Evolutionary conservation across 768 basidiomycete genomes (phyloP).

Genomic region (Hygrocybe punicea): DNA sequence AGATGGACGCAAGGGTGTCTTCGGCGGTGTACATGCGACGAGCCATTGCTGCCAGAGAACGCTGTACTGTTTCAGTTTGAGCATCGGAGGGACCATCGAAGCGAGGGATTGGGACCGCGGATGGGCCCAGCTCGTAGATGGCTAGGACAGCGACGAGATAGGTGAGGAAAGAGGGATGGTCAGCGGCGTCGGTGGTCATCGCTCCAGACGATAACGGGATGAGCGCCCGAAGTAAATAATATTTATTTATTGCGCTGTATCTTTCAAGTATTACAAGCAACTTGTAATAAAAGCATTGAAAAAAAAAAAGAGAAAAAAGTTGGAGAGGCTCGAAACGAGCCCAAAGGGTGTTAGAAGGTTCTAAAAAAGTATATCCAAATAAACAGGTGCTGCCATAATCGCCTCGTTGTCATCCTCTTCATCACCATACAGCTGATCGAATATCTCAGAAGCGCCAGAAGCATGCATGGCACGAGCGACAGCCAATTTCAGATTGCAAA

Average conservation of each 20-base stretch:
- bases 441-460: not conserved
- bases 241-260: too few species aligned
- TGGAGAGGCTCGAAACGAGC: too few species aligned
- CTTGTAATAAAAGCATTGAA: too few species aligned
- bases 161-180: conserved; percentile 35
- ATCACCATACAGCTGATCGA: not conserved
- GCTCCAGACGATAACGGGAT: not conserved
- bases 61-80: conserved; percentile 52
- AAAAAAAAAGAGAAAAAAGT: too few species aligned
- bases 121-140: conserved; percentile 49
- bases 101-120: conserved; percentile 43
- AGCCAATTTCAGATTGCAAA: not conserved
- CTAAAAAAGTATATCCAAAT: too few species aligned
- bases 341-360: too few species aligned
- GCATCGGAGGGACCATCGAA: conserved; percentile 50
- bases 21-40: conserved; percentile 51
- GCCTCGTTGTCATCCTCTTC: not conserved
- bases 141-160: conserved; percentile 55
- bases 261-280: too few species aligned
- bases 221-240: too few species aligned
- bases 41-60: conserved; percentile 45
- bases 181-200: not conserved
- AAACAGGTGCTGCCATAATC: not conserved
- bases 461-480: not conserved
- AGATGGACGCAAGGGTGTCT: conserved; percentile 35